Evolutionary conservation across 179 eudicot genomes (phyloP), one percentile per base, ranked within the genome.

Genomic region (Patellifolia procumbens): DNA sequence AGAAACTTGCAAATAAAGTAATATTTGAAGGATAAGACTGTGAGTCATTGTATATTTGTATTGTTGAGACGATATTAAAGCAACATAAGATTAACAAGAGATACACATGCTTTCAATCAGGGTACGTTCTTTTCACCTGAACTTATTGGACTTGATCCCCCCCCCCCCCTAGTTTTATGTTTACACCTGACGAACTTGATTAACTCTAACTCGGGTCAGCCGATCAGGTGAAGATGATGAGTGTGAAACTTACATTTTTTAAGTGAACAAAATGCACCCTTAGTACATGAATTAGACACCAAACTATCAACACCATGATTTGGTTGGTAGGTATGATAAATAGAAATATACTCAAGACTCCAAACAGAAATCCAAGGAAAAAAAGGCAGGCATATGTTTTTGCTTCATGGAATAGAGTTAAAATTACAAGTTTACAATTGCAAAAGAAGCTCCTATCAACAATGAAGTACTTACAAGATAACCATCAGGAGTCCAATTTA

Each of bases 401-500:
- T 39, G 0, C 17, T 67, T n/a, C 71, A 24, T 39, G 32, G 46
- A 22, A 67, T 20, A 39, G 37, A 37, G 48, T 11, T 35, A 45
- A 12, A 58, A 8, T 43, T 5, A 74, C 59, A 48, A 20, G 37
- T 26, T 32, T 24, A 26, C 51, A 29, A 65, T 31, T 19, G 35
- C 12, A 46, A 64, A 10, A 52, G 26, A 35, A 32, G 22, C 70
- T 60, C 64, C 48, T 1, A 42, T 9, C 4, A 74, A 60, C 48
- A 7, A 35, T 20, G 46, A 68, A 78, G 48, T 46, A 64, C 95
- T 82, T 82, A 89, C 95, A 75, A 83, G 80, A 79, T 90, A 90
- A 74, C 95, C 92, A 81, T 90, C 89, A 34, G 88, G 84, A 67
- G 92, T 87, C 92, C 95, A 90, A 51, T 61, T 80, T 28, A 86